These are phyloP conservation scores for Cochlearia excelsa DNA, from an alignment of 345 rosid species.

Conservation along the genomic window DNA sequence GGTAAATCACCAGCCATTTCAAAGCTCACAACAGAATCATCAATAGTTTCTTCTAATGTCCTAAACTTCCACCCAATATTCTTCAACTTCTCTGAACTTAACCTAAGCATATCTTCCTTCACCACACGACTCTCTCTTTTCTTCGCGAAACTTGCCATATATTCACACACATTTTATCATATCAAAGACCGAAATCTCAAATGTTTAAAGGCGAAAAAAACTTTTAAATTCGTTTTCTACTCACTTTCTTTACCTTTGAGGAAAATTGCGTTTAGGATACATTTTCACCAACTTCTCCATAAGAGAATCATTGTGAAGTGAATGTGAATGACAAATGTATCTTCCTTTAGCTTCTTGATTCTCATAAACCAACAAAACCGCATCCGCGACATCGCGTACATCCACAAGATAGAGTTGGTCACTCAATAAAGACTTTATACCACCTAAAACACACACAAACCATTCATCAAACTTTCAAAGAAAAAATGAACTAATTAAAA, in stretches of 20 bases:
- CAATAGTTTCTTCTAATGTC: constrained; percentile 42
- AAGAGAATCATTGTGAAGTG: constrained; percentile 30
- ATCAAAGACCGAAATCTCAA: constrained; percentile 7
- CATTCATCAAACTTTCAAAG: constrained; percentile 13
- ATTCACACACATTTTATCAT: not conserved
- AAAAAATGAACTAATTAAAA: not conserved
- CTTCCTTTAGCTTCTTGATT: constrained; percentile 47
- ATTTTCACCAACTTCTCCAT: constrained; percentile 35
- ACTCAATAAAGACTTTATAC: constrained; percentile 36
- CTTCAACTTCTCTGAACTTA: constrained; percentile 45
- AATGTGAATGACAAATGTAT: constrained; percentile 43
- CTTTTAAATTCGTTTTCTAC: too few relatives aligned
- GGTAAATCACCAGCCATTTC: constrained; percentile 37
- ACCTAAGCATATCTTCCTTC: constrained; percentile 17
- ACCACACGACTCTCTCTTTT: constrained; percentile 3
- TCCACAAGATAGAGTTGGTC: constrained; percentile 42
- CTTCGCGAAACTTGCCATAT: constrained; percentile 28
- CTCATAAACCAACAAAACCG: constrained; percentile 46
- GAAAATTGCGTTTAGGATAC: constrained; percentile 44
- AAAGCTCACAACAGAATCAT: constrained; percentile 42
- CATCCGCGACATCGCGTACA: constrained; percentile 46
- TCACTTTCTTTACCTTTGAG: constrained; percentile 38
- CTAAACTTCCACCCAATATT: constrained; percentile 50
- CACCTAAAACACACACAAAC: constrained; percentile 29
- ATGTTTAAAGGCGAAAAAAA: not conserved